Evolutionary conservation across 495 filamentous ascomycete species (phyloP), one percentile per base, ranked within the genome.

Genomic region (Chaetomium fimeti): DNA sequence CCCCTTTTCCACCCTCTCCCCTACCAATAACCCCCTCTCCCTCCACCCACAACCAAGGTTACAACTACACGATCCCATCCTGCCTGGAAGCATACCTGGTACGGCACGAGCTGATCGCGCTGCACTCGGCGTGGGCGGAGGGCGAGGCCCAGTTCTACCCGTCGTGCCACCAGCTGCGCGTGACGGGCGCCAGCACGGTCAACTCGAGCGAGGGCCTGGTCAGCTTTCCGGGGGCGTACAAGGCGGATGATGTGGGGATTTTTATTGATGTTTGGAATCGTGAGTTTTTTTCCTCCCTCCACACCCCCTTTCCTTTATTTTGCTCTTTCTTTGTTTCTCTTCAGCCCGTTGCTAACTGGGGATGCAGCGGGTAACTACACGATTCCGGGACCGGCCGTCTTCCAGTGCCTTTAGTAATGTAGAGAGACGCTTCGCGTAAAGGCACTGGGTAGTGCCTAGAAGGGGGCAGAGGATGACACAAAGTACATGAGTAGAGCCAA

Each of bases 111-210:
- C 84, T 91, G 65, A 85, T 89, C 62, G 87, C 83, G 24, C 82
- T 90, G 27, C 87, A 90, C 76, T 76, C 81, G 16, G 85, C 86
- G 13, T 69, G 63, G 58, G 64, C 69, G 1, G 71, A 75, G 40
- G 75, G 82, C 49, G 86, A 87, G 13, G 86, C 86, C 9, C 87
- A 91, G 76, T 85, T 85, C 77, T 91, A 90, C 72, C 88, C 87
- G 1, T 81, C 83, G 36, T 91, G 88, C 71, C 76, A 90, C 73
- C 89, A 89, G 78, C 73, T 90, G 55, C 77, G 85, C 65, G 79
- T 91, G 32, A 83, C 82, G 9, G 85, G 88, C 29, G 83, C 81
- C 54, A 83, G 78, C 47, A 79, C 76, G 72, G 82, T 66, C 22
- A 78, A 68, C 73, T 77, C 64, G 71, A 62, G 54, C 15, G 77